Evolutionary conservation across 2,329 filamentous ascomycete genomes (phyloP), one percentile per base, ranked within the genome.

Genomic region (Colletotrichum neosansevieriae): DNA sequence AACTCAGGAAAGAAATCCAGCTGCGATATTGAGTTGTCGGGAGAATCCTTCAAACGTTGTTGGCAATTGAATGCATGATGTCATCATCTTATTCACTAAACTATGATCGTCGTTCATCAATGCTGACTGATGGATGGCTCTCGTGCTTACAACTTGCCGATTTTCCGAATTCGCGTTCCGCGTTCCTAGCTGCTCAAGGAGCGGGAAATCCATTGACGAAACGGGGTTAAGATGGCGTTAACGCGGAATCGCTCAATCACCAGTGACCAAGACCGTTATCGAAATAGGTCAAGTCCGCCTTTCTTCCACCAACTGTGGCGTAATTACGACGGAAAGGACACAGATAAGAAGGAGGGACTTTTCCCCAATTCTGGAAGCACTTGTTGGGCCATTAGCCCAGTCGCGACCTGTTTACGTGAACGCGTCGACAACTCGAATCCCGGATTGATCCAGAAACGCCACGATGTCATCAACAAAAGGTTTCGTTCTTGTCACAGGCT

Each of bases 401-500:
- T 11, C 36, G 13, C 36, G 10, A 9, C 13, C 10, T 13, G 36
- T 38, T 15, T 38, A 15, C 4, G 2, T 38, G 11, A 38, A 38
- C 5, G 1, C 4, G 15, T 12, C 15, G 32, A 17, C 11, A 51
- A 9, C 3, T 17, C 9, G 9, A 36, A 34, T 17, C 24, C 12
- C 10, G 13, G 12, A 34, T 5, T 4, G 10, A 53, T 3, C 2
- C 4, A 19, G 3, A 53, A 6, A 4, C 3, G 10, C 34, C 34
- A 42, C 21, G 9, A 67, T 67, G 64, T 36, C 58, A n/a, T 56
- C 62, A 19, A 17, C 13, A 3, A 50, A 67, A 53, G 62, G 66
- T 4, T 54, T 69, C 11, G 75, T 78, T 12, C 74, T 79, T 11
- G 74, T 82, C 17, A 80, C 79, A 0, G 80, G 80, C 32, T 78